Evolutionary conservation across 805 yeast genomes (phyloP), one percentile per base, ranked within the genome.

Genomic region (Candida bentonensis): DNA sequence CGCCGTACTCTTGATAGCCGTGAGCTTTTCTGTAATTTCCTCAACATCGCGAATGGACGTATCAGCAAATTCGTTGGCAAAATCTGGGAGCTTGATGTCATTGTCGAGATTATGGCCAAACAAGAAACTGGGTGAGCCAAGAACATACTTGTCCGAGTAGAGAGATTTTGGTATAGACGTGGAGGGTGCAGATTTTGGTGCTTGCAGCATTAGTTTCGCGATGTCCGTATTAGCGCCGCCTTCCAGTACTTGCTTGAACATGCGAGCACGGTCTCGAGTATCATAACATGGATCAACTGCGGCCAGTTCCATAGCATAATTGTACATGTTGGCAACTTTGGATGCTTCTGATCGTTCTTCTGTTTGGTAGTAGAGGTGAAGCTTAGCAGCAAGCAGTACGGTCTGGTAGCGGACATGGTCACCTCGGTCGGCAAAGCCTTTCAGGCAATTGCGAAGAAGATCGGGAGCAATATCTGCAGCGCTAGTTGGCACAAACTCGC

Each of bases 241-340:
- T 23, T 73, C 70, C 41, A 86, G 65, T 2, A 89, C 63, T 0
- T 85, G 72, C 21, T 74, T 65, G 23, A 85, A 66, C 64, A 80
- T 69, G 51, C 98, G 69, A 0, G 95, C 86, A 47, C 89, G 70
- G 57, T 92, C 97, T 47, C 97, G 70, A 1, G 84, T 73, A 56
- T 85, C 95, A 52, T 76, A 76, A 2, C 75, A 72, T 4, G 70
- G 67, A 58, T 92, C 99, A 57, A 78, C 83, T 49, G 79, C 76
- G 11, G 83, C 74, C 41, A 85, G 64, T 20, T 77, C 74, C 36
- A 85, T 60, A 1, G 74, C 72, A 52, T 78, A 69, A 21, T 73
- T 68, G 58, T 79, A 86, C 67, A 85, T 63, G 48, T 73, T 69
- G 39, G 62, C 66, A 44, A 65, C 64, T 2, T 52, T 33, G 42